Evolutionary conservation across 2,329 filamentous ascomycete genomes (phyloP).

Genomic region (Pseudopithomyces maydicus): DNA sequence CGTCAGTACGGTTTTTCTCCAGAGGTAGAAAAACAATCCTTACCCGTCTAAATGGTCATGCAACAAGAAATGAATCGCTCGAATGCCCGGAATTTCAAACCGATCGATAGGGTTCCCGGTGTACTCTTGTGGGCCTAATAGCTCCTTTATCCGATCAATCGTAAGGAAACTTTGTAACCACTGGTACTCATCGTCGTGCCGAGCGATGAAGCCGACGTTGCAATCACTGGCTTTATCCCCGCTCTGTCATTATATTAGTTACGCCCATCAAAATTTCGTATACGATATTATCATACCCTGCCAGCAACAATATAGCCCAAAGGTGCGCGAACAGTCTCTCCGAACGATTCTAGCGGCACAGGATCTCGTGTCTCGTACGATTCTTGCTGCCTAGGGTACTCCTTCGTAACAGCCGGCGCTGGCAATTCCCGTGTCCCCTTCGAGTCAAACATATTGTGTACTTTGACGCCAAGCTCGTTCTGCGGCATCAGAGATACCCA

Average conservation of each 20-base stretch:
- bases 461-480: constrained; percentile 18
- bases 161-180: constrained; percentile 37
- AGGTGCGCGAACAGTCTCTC: constrained; percentile 32
- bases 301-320: constrained; percentile 42
- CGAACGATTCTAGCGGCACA: constrained; percentile 11
- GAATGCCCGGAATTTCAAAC: constrained; percentile 45
- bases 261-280: no score
- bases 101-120: constrained; percentile 43
- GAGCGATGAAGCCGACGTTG: constrained; percentile 22
- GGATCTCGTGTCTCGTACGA: constrained; percentile 38
- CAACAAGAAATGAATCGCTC: constrained; percentile 51
- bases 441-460: constrained; percentile 23
- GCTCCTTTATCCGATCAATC: constrained; percentile 31
- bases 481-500: constrained; percentile 31
- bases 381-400: constrained; percentile 23
- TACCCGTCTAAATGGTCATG: constrained; percentile 53
- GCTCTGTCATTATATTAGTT: no score
- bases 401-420: constrained; percentile 20
- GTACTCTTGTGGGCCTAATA: constrained; percentile 38
- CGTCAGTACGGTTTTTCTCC: neutral
- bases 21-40: neutral
- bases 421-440: constrained; percentile 12
- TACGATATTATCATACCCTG: neutral
- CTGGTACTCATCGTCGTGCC: constrained; percentile 36
- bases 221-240: constrained; percentile 31